Percentiles rank a stretch among this genome's conserved stretches.
Conservation (phyloP, 2,329 filamentous ascomycete species). For the Phoma herbarum region DNA sequence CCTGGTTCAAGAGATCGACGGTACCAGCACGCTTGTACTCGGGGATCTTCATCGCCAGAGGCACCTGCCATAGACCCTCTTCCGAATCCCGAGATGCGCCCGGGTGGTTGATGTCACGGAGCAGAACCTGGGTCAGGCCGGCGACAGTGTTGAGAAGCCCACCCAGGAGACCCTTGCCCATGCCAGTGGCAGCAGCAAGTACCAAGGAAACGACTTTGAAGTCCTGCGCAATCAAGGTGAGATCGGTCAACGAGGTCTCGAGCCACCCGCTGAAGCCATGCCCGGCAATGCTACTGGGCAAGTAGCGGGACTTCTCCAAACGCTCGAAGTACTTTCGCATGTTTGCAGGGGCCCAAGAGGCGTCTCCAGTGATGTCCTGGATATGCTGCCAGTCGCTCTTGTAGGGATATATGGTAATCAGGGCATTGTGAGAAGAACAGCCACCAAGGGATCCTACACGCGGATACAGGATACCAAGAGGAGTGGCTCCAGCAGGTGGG, state of each 20-base stretch:
- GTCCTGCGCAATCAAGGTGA: conserved; percentile 62
- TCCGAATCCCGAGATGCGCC: conserved; percentile 55
- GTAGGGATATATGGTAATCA: conserved; percentile 65
- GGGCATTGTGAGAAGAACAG: conserved; percentile 67
- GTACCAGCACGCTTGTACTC: conserved; percentile 60
- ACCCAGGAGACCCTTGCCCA: conserved; percentile 52
- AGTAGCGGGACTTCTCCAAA: conserved; percentile 63
- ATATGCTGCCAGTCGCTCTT: conserved; percentile 68
- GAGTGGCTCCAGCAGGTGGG: conserved; percentile 60
- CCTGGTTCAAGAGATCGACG: conserved; percentile 62
- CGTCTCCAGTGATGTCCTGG: conserved; percentile 65
- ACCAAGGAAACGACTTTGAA: conserved; percentile 62
- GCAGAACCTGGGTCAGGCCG: conserved; percentile 57
- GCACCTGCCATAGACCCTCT: conserved; percentile 65
- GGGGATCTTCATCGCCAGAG: conserved; percentile 58
- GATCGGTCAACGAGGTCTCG: conserved; percentile 58
- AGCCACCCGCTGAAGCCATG: conserved; percentile 68
- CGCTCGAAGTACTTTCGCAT: conserved; percentile 66
- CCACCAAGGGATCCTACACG: conserved; percentile 64
- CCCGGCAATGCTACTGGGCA: conserved; percentile 54
- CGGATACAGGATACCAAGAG: conserved; percentile 65
- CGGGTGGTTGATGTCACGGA: conserved; percentile 62
- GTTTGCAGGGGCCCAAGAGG: conserved; percentile 65
- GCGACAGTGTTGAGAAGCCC: conserved; percentile 52
- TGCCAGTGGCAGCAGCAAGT: conserved; percentile 59